Base-by-base conservation (phyloP, 371 early-diverging fungal genomes). In the Circinella umbellata region DNA sequence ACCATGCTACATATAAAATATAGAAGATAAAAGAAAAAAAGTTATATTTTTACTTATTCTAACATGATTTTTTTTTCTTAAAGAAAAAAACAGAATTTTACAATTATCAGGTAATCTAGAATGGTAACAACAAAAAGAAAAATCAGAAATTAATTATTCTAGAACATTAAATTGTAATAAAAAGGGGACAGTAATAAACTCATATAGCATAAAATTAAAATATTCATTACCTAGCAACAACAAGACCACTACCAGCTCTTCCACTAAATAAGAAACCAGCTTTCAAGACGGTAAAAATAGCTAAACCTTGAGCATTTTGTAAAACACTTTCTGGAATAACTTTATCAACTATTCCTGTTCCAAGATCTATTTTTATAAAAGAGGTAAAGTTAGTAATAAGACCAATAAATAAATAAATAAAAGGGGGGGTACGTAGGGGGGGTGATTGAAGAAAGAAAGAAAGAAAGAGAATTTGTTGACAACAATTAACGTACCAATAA, bases 181-280 rank as follows among this genome's bases (percentile, higher is more conserved):
- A 27, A 27, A 27, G 2, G 27, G 27, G 27, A 27, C 27, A 27
- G 27, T 27, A 27, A 27, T 27, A 27, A 27, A 27, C 27, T 27
- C 27, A 27, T 27, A 27, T 27, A 27, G 27, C 27, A 27, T 27
- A 27, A 27, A 27, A n/a, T n/a, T 27, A 27, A 27, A 27, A 27
- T 27, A 27, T 27, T 27, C 42, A 42, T 9, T 83, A 86, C 78
- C 86, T 80, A 39, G 96, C 95, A 9, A 97, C 90, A 10, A 96
- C 96, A 6, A 98, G 76, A 1, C 98, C 98, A 17, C 94, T 86
- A 18, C 98, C 98, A 17, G 88, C 87, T 54, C 96, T 83, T 36
- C 96, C 98, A 4, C 95, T 92, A 87, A 94, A 97, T 34, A 95
- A 77, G 71, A 96, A 95, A 0, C 96, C 98, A 35, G 94, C 96